Percentiles rank a stretch among this genome's conserved stretches.
These are phyloP conservation scores for Verbascum thapsus DNA, from an alignment of 257 asterid genomes.

Conservation along the genomic window DNA sequence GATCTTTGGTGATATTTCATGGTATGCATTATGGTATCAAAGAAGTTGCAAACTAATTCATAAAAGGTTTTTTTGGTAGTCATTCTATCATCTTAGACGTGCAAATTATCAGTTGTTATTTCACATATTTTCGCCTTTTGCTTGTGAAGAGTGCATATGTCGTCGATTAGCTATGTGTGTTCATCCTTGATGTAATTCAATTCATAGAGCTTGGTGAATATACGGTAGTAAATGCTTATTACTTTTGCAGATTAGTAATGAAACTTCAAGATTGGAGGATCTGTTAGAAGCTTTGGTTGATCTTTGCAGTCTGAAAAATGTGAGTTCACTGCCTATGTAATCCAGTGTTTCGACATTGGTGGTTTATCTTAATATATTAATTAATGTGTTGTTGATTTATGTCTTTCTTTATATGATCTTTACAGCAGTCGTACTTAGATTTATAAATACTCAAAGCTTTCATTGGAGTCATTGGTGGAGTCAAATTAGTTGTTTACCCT, in stretches of 20 bases:
- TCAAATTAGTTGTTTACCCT: constrained; percentile 9
- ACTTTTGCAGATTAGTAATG: constrained; percentile 65
- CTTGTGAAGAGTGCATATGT: constrained; percentile 21
- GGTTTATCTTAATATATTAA: constrained; percentile 19
- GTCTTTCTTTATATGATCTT: constrained; percentile 16
- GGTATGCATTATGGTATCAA: constrained; percentile 9
- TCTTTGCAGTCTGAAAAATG: constrained; percentile 72
- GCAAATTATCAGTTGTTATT: constrained; percentile 10
- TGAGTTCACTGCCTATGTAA: constrained; percentile 41
- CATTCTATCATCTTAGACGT: background rate
- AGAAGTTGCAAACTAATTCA: constrained; percentile 14
- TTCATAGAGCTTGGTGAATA: constrained; percentile 23
- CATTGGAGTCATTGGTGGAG: constrained; percentile 10
- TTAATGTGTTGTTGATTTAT: constrained; percentile 19
- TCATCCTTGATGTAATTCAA: constrained; percentile 18
- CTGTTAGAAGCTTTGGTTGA: constrained; percentile 70
- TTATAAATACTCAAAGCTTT: background rate
- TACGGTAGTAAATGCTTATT: constrained; percentile 25
- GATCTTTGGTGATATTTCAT: background rate
- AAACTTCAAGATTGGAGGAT: constrained; percentile 54
- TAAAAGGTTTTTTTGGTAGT: background rate
- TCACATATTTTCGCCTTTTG: constrained; percentile 15
- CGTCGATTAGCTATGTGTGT: background rate
- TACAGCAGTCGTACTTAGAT: background rate
- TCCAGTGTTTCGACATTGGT: constrained; percentile 4